phyloP scores from a whole-genome alignment of 83 land plant species.

The Diphasiastrum complanatum region DNA sequence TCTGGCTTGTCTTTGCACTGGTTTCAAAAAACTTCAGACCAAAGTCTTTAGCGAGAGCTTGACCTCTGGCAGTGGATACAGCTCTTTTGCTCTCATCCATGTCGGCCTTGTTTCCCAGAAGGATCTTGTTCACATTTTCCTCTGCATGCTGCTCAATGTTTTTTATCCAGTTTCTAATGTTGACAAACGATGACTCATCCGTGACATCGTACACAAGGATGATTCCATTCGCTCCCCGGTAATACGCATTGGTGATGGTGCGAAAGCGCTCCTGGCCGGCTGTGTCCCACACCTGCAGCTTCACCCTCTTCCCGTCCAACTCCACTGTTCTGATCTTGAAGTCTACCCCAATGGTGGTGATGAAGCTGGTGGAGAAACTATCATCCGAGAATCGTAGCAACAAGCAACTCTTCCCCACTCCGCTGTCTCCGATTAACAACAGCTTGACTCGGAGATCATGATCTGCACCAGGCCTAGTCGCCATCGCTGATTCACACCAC shows the following conservation, averaged over 20 bases:
- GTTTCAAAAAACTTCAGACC: conserved; percentile 48
- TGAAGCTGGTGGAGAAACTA: no score
- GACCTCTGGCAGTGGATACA: conserved; percentile 40
- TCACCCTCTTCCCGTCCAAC: conserved; percentile 20
- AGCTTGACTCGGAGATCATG: no score
- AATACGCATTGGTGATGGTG: conserved; percentile 24
- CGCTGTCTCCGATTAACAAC: no score
- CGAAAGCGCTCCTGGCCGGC: conserved; percentile 27
- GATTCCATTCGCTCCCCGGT: conserved; percentile 25
- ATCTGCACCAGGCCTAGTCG: no score
- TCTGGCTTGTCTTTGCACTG: conserved; percentile 55
- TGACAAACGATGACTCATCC: conserved; percentile 20
- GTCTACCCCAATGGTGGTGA: no score
- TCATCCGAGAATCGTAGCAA: no score
- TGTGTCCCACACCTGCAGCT: conserved; percentile 27
- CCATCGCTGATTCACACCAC: no score
- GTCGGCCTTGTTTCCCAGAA: conserved; percentile 23
- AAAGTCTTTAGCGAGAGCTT: conserved; percentile 45
- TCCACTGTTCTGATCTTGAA: conserved; percentile 25
- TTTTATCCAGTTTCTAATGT: conserved; percentile 22
- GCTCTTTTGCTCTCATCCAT: conserved; percentile 28
- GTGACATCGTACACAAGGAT: conserved; percentile 24
- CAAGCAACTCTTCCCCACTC: no score
- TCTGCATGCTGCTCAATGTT: conserved; percentile 27
- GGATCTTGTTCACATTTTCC: conserved; percentile 19